Evolutionary conservation across 2,329 filamentous ascomycete species (phyloP).

Genomic region (Pseudogymnoascus sp.): DNA sequence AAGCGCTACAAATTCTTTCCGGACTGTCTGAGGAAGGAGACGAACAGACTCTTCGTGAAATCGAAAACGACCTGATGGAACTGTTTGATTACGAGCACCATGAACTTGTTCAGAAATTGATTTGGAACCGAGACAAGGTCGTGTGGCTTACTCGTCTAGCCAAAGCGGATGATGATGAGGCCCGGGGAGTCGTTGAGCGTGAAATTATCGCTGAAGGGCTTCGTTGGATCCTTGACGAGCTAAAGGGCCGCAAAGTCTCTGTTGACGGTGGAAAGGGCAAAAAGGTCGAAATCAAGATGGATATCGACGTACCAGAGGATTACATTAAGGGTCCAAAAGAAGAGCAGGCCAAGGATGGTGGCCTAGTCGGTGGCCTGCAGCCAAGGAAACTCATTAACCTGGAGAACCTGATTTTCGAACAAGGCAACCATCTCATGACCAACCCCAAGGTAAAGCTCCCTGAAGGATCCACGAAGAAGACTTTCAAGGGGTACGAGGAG

Average conservation of each 20-base stretch:
- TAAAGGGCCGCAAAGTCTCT: conserved; percentile 61
- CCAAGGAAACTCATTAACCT: conserved; percentile 84
- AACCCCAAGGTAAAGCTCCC: conserved; percentile 91
- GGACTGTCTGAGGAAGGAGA: conserved; percentile 69
- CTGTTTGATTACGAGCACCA: conserved; percentile 96
- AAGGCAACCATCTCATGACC: conserved; percentile 99
- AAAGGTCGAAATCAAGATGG: conserved; percentile 89
- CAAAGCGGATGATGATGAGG: conserved; percentile 68
- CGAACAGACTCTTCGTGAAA: conserved; percentile 79
- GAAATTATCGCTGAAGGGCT: conserved; percentile 89
- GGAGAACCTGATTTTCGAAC: conserved; percentile 92
- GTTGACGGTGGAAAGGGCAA: conserved; percentile 47
- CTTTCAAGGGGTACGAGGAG: conserved; percentile 97
- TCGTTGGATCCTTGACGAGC: conserved; percentile 77
- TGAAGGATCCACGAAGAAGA: conserved; percentile 87
- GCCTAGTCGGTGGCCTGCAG: conserved; percentile 72
- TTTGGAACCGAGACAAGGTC: conserved; percentile 86
- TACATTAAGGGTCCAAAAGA: conserved; percentile 42
- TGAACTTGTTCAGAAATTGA: conserved; percentile 81
- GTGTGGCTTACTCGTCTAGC: conserved; percentile 91
- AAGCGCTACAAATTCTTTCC: conserved; percentile 74
- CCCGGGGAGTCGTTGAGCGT: conserved; percentile 68
- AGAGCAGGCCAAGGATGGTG: conserved; percentile 53
- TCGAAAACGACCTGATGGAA: conserved; percentile 97
- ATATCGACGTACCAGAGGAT: conserved; percentile 66